Evolutionary conservation across 2,329 filamentous ascomycete genomes (phyloP), one percentile per base, ranked within the genome.

Genomic region (Xylaria hypoxylon): DNA sequence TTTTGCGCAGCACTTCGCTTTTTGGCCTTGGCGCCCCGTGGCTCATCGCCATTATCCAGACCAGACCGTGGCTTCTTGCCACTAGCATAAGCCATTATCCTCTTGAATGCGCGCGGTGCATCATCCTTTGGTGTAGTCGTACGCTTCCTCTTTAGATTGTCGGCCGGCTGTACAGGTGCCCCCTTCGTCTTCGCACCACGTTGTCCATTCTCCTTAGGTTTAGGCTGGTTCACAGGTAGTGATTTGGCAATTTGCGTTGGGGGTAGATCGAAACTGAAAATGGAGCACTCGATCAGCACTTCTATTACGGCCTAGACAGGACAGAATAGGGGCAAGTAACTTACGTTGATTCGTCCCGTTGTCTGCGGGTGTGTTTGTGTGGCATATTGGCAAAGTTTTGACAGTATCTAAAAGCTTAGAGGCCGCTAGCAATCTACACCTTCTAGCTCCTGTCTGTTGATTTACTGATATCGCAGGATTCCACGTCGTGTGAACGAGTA

Each of bases 91-190:
- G 92, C 89, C 92, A 98, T 96, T 68, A 98, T 81, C 13, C 94
- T 89, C 68, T 88, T 88, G 79, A 99, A 99, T 1, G 92, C 93
- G 71, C 93, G 91, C 0, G 96, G 96, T 1, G 92, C 94, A 80
- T 98, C 96, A 77, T 97, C 90, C 44, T 86, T 83, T 33, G 77
- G 79, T 57, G 78, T 73, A 50, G 69, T 74, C 38, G 77, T 78
- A 65, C 80, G 77, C 80, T 84, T 89, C 80, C 80, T 81, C 72
- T 85, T 85, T 56, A 74, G 68, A 76, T 79, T 84, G 74, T 81
- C 87, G 74, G 71, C 78, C 47, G 72, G 77, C 64, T 72, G 47
- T 5, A 17, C 53, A 7, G 47, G 65, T 38, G 62, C 59, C 50
- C 69, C 74, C 66, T 67, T 74, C 68, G 35, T 11, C 44, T 68